These are phyloP conservation scores for Naganishia liquefaciens DNA, from an alignment of 1,284 basidiomycete species.

Conservation along the genomic window DNA sequence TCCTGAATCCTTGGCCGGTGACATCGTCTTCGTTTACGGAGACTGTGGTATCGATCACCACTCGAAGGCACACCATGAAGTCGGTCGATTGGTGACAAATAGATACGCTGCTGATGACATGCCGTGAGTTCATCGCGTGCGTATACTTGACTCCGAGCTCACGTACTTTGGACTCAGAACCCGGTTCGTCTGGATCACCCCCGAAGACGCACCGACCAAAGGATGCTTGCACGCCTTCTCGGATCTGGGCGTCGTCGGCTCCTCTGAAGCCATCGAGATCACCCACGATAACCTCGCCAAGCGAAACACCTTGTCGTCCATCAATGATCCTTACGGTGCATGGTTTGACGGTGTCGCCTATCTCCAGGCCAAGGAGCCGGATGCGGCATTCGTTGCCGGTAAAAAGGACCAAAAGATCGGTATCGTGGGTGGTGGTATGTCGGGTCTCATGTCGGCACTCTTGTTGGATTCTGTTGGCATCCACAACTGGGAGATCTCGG, in stretches of 20 bases:
- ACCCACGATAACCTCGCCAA: conserved; percentile 21
- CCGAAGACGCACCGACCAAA: conserved; percentile 29
- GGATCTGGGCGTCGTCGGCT: conserved; percentile 31
- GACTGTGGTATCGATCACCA: conserved; percentile 34
- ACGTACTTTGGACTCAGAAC: conserved; percentile 17
- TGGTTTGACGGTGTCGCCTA: conserved; percentile 40
- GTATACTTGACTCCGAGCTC: not conserved
- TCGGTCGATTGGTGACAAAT: conserved; percentile 32
- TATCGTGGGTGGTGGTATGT: conserved; percentile 40
- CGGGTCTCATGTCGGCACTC: conserved; percentile 38
- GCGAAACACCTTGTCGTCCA: conserved; percentile 33
- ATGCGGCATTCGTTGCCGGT: conserved; percentile 35
- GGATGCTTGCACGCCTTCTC: conserved; percentile 37
- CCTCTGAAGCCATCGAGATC: conserved; percentile 28
- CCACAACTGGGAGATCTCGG: conserved; percentile 39
- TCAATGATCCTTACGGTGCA: conserved; percentile 37
- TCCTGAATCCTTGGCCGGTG: conserved; percentile 25
- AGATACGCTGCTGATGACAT: conserved; percentile 31
- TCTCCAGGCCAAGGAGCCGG: conserved; percentile 34
- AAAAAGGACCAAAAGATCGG: conserved; percentile 38
- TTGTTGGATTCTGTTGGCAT: conserved; percentile 40
- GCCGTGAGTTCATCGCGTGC: conserved; percentile 27
- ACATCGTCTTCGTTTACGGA: conserved; percentile 35
- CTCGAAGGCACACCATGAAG: conserved; percentile 33
- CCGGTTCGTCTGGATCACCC: conserved; percentile 37